Base-by-base conservation (phyloP, 306 rosid genomes). In the Trifolium repens region DNA sequence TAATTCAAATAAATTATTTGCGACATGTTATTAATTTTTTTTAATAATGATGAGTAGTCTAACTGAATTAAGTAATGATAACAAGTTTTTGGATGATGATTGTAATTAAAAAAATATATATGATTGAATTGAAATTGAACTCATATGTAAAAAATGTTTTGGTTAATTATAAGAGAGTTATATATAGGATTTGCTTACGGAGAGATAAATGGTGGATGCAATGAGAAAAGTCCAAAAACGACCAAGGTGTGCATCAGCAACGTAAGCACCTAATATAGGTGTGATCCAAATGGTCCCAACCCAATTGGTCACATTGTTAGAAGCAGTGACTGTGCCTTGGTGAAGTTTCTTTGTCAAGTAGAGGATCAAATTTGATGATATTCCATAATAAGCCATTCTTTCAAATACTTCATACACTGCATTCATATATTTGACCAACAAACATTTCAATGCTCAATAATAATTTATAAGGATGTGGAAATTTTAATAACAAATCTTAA, bases 221-320 rank as follows among this genome's bases (percentile, higher is more conserved):
- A 79, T 27, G 39, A 87, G 53, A 53, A 91, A 94, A 1, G 98
- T 94, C 87, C 88, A 84, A 16, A 88, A 94, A 15, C 97, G 96
- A 4, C 97, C 97, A 17, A 91, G 93, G 61, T 82, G 86, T 64
- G 97, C 93, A 9, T 94, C 96, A 0, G 97, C 98, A 9, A 91
- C 58, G 10, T 87, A 94, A 15, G 98, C 97, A 0, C 98, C 98
- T 68, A 94, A 10, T 3, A 91, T 76, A 40, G 96, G 97, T 67
- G 93, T 94, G 1, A 91, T 82, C 93, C 96, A 91, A 55, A 83
- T 78, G 27, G 93, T 85, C 30, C 98, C 98, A 64, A 63, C 83
- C 98, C 98, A 90, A 61, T 88, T 90, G 71, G 96, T 93, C 1
- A 93, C 96, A 72, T 89, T 89, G 82, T 91, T 93, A 47, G 93